Evolutionary conservation across 176 grass and related monocot species (phyloP).

Genomic region (Juncus effusus): DNA sequence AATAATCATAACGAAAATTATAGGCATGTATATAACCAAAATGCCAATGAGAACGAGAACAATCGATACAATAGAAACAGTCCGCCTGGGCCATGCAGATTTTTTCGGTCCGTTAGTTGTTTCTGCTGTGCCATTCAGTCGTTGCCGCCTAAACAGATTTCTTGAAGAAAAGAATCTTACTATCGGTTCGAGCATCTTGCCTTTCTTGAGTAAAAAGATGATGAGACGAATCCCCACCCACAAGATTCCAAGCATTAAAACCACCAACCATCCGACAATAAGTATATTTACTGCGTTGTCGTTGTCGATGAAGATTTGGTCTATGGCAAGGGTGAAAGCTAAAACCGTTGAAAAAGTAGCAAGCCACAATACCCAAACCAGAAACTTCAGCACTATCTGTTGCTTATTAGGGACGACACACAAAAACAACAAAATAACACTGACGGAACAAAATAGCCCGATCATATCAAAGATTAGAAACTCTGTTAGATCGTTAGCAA

Average conservation of each 20-base stretch:
- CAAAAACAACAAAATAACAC: conserved; percentile 11
- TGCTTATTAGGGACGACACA: background rate
- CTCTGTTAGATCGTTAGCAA: background rate
- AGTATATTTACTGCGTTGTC: background rate
- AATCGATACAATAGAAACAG: too few species aligned
- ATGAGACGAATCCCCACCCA: background rate
- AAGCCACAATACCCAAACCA: background rate
- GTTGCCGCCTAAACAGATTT: background rate
- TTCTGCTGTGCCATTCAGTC: background rate
- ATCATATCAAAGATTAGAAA: conserved; percentile 12
- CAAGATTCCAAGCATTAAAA: background rate
- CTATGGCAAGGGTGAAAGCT: background rate
- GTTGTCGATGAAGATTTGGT: background rate
- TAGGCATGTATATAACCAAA: too few species aligned
- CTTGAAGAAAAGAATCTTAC: background rate
- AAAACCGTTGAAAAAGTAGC: background rate
- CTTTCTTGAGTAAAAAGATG: background rate
- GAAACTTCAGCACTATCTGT: background rate
- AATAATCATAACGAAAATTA: too few species aligned
- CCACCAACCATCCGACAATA: background rate
- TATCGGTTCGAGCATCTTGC: background rate
- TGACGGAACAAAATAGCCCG: conserved; percentile 13
- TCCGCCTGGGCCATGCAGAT: too few species aligned
- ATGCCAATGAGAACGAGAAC: too few species aligned
- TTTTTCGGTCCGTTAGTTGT: too few species aligned